Evolutionary conservation across 2,329 filamentous ascomycete genomes (phyloP).

Genomic region (Nannizzia gypsea): DNA sequence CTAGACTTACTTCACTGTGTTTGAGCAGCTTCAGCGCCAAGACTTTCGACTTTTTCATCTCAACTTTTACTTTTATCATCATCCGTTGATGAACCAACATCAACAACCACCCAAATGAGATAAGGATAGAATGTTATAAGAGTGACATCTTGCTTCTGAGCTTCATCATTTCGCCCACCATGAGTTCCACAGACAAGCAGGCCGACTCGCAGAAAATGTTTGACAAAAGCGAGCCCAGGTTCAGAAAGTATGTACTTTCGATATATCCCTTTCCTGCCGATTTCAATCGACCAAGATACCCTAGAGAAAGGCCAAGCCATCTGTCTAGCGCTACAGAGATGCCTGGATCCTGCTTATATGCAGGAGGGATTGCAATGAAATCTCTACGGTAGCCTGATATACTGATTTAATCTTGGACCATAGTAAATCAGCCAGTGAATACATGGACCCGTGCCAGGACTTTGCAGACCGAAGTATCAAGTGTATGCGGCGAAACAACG

Average conservation of each 20-base stretch:
- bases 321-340: background rate
- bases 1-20: no score
- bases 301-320: no score
- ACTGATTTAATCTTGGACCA: background rate
- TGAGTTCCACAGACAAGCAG: conserved; percentile 4
- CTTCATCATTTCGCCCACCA: background rate
- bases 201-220: conserved; percentile 42
- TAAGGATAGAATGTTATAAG: background rate
- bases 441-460: conserved; percentile 90
- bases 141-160: background rate
- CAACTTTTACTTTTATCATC: background rate
- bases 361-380: background rate
- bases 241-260: conserved; percentile 45
- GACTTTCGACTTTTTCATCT: background rate
- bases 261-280: background rate
- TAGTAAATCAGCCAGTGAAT: conserved; percentile 82
- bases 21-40: background rate
- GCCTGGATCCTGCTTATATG: background rate
- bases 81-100: background rate
- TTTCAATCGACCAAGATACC: background rate
- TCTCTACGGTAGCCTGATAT: background rate
- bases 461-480: conserved; percentile 73
- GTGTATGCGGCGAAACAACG: conserved; percentile 79
- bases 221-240: conserved; percentile 48
- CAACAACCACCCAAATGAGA: background rate